Evolutionary conservation across 129 eudicot species (phyloP), one percentile per base, ranked within the genome.

Genomic region (Saposhnikovia divaricata): DNA sequence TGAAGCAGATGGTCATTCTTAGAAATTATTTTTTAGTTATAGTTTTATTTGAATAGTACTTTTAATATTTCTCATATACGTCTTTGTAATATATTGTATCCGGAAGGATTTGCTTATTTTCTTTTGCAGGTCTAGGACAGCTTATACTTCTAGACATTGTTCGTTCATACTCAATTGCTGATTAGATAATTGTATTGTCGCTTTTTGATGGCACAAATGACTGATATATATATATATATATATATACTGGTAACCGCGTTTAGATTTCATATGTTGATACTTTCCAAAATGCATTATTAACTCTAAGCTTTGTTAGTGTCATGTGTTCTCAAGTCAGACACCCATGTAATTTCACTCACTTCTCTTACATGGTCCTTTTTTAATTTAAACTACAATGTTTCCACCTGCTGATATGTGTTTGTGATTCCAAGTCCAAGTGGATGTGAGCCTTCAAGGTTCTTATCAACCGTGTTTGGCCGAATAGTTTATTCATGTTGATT

Each of bases 161-260:
- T 61, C 98, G 92, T 78, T 95, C 98, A 37, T 95, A 92, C 82
- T 87, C 98, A 3, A 96, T 97, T 85, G 96, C 98, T 27, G 98
- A 95, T 40, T 93, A 95, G 86, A 90, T 92, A 91, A 96, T 95
- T 85, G 98, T 97, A 39, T 89, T 95, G 68, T 88, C 97, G 10
- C 92, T 85, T 40, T 95, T 85, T 86, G 98, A 95, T 85, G 98
- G 98, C 86, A 81, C 98, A 34, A 34, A 34, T 65, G 98, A 92
- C 83, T 95, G 98, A 82, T 95, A 84, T 82, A 90, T 95, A n/a
- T n/a, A n/a, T n/a, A n/a, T n/a, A n/a, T n/a, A n/a, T n/a, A n/a
- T n/a, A 75, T 96, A 95, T 79, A 86, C 93, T 13, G 98, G 97
- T 91, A 88, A 82, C 10, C 44, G 5, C 74, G n/a, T 57, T 59